phyloP scores from a whole-genome alignment of 345 rosid genomes.

The Citrus sinensis region DNA sequence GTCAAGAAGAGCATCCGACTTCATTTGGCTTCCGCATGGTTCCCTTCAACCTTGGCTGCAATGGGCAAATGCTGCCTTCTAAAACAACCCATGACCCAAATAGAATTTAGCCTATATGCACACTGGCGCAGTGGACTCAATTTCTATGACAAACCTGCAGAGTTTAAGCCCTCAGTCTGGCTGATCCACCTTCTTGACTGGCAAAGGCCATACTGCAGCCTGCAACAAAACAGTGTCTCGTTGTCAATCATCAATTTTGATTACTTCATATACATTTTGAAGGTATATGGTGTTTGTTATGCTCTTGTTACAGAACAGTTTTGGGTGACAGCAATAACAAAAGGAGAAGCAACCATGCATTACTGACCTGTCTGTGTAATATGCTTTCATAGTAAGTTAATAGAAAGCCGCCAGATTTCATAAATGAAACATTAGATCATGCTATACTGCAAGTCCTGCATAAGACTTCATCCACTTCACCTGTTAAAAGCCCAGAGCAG shows the following conservation, averaged over 20 bases:
- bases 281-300: background rate
- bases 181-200: background rate
- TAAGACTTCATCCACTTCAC: background rate
- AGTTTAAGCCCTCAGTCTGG: background rate
- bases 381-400: background rate
- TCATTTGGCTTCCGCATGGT: no score
- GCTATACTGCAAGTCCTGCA: background rate
- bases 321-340: background rate
- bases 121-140: background rate
- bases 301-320: no score
- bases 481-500: background rate
- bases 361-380: background rate
- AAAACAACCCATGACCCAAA: background rate
- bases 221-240: background rate
- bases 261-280: background rate
- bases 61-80: background rate
- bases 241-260: background rate
- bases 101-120: background rate
- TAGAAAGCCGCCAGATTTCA: background rate
- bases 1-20: no score
- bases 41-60: background rate
- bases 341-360: background rate
- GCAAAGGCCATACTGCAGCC: background rate
- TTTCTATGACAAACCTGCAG: background rate
- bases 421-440: no score